These are phyloP conservation scores for Cryptococcus hybrid DNA, from an alignment of 1,284 basidiomycete species.

Conservation along the genomic window DNA sequence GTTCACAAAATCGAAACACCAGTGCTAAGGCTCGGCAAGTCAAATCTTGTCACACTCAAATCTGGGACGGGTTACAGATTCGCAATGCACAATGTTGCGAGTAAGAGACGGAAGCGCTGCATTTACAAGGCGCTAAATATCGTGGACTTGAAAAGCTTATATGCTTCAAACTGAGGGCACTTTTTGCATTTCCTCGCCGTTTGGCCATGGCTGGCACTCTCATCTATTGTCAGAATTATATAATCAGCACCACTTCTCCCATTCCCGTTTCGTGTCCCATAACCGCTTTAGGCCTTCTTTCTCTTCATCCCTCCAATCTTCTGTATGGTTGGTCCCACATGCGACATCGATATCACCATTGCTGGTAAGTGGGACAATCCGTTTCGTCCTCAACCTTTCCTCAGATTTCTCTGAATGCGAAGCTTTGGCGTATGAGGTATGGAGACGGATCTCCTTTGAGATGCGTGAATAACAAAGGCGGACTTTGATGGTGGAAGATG, in stretches of 20 bases:
- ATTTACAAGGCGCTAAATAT: too few relatives aligned
- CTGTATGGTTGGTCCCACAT: not conserved
- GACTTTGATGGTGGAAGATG: conserved; percentile 3
- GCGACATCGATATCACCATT: not conserved
- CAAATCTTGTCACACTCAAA: too few relatives aligned
- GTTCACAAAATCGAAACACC: too few relatives aligned
- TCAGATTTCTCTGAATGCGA: not conserved
- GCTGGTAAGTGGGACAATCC: conserved; percentile 6
- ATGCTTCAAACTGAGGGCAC: too few relatives aligned
- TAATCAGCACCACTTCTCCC: conserved; percentile 16
- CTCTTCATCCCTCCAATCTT: conserved; percentile 25
- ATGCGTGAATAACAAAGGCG: conserved; percentile 21
- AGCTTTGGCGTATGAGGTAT: conserved; percentile 3
- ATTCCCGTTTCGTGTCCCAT: conserved; percentile 19
- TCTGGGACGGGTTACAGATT: too few relatives aligned
- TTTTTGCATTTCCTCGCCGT: not conserved
- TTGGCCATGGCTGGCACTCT: not conserved
- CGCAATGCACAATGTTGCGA: too few relatives aligned
- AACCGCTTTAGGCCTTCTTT: conserved; percentile 24
- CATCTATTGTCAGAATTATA: not conserved
- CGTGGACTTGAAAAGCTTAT: too few relatives aligned
- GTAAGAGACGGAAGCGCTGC: too few relatives aligned
- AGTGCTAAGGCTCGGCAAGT: too few relatives aligned
- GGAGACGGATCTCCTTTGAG: conserved; percentile 8
- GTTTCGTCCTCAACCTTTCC: conserved; percentile 12